These are phyloP conservation scores for Microbotryum scabiosae DNA, from an alignment of 1,284 basidiomycete species.

Conservation along the genomic window DNA sequence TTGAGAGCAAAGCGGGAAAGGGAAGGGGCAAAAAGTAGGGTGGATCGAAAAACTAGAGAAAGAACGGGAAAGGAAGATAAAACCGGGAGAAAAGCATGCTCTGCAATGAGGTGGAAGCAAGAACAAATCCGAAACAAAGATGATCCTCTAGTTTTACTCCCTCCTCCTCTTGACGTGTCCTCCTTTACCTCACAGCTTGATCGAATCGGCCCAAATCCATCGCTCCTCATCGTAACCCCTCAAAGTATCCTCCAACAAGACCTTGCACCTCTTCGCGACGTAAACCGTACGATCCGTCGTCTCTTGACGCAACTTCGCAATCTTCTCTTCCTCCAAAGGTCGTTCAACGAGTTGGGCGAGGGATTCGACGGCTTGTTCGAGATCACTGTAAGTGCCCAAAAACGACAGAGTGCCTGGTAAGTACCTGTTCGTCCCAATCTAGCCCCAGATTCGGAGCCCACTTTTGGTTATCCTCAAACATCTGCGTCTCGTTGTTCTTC, in stretches of 20 bases:
- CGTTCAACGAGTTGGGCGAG: conserved; percentile 84
- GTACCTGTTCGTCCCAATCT: background rate
- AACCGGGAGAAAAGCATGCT: too few species aligned
- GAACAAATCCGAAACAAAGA: too few species aligned
- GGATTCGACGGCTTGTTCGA: conserved; percentile 91
- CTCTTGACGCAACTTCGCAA: conserved; percentile 73
- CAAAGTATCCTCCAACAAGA: conserved; percentile 88
- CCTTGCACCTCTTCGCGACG: conserved; percentile 71
- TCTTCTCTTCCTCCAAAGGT: conserved; percentile 75
- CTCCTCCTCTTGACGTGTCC: too few species aligned
- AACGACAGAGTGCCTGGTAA: background rate
- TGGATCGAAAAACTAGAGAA: too few species aligned
- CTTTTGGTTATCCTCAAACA: conserved; percentile 97
- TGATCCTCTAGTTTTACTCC: too few species aligned
- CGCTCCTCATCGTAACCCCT: conserved; percentile 71
- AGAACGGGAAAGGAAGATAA: too few species aligned
- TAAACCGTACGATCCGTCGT: conserved; percentile 78
- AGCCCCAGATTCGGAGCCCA: conserved; percentile 36
- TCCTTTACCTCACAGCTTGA: conserved; percentile 12
- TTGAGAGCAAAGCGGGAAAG: too few species aligned
- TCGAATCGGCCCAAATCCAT: conserved; percentile 26
- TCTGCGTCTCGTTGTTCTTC: conserved; percentile 82
- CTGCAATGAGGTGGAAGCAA: too few species aligned
- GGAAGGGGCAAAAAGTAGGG: too few species aligned
- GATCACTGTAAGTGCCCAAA: conserved; percentile 53